Base-by-base conservation (phyloP, 805 yeast genomes). In the Dipodascus albidus region DNA sequence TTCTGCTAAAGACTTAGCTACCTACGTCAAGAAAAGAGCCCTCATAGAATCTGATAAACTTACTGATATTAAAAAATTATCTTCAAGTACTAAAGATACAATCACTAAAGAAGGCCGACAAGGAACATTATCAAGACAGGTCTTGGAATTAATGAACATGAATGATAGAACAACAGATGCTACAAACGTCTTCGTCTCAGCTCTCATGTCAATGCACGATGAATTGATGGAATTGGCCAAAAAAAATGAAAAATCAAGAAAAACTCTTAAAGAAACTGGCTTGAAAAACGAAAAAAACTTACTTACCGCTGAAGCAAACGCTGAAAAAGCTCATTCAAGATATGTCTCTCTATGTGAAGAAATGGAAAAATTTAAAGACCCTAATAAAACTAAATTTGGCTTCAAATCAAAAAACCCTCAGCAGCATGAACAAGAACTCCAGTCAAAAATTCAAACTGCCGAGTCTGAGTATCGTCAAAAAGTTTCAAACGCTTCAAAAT, bases 361-460 rank as follows among this genome's bases (percentile, higher is more conserved):
- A 60, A 78, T 87, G 67, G 97, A 91, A 60, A 83, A 85, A 60
- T 75, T 89, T 48, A 81, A 83, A 63, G 96, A 95, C 21, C 76
- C 85, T 54, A 87, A 85, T 67, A 87, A 87, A 60, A n/a, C 15
- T 19, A 84, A 85, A 57, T 82, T 90, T 52, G 70, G 91, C 1
- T 76, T 93, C 64, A 87, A 87, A 64, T 84, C 85, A 55, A 84
- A 83, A 59, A 82, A 90, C 0, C 81, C 86, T 1, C 79, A 77
- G 50, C 97, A 91, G 69, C 86, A 83, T 64, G 98, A 93, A 64
- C 98, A 91, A 64, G 96, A 90, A 50, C 72, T 91, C 19, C 81
- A 78, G 56, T 72, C 82, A 53, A 90, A 91, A 64, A 87, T 93
- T 49, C 87, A 84, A 59, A 70, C 74, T 53, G 95, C 97, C 0